Conservation (phyloP, 140 eudicot genomes). For the Anethum foeniculum region DNA sequence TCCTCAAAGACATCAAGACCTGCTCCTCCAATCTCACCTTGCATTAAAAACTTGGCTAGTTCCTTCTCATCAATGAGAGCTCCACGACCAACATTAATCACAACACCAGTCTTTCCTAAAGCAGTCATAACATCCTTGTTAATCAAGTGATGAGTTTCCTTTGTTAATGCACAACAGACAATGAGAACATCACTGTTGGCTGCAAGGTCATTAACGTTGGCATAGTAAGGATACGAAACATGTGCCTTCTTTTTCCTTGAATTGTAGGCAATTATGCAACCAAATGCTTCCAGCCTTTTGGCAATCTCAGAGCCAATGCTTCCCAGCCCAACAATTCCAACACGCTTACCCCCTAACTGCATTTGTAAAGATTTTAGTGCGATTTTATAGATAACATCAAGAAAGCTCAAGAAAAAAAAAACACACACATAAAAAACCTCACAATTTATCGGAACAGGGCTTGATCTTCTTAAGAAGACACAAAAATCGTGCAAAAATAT, state of each 20-base stretch:
- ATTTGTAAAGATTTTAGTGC: not conserved
- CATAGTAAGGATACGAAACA: slow-evolving; percentile 30
- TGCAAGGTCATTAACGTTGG: slow-evolving; percentile 39
- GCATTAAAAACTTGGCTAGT: slow-evolving; percentile 35
- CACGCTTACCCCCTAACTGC: slow-evolving; percentile 55
- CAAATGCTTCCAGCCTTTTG: slow-evolving; percentile 46
- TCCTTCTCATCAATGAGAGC: slow-evolving; percentile 57
- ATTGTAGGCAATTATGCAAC: slow-evolving; percentile 51
- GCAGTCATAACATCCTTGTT: slow-evolving; percentile 41
- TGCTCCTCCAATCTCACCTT: slow-evolving; percentile 65
- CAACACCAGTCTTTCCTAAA: slow-evolving; percentile 46
- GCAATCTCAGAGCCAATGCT: slow-evolving; percentile 41
- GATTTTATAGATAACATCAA: not conserved
- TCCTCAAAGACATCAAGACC: slow-evolving; percentile 65
- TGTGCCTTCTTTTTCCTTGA: slow-evolving; percentile 36
- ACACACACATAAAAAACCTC: not conserved
- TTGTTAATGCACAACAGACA: slow-evolving; percentile 42
- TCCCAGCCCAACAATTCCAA: slow-evolving; percentile 63
- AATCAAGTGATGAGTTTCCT: slow-evolving; percentile 43
- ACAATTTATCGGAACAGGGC: not conserved
- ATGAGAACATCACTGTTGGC: slow-evolving; percentile 35
- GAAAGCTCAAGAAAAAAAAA: not conserved
- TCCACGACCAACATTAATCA: slow-evolving; percentile 67
- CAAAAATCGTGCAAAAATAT: not conserved
- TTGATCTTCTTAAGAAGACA: not conserved